Conservation (phyloP, 768 basidiomycete genomes). For the Xerocomus brunneocitrinus region DNA sequence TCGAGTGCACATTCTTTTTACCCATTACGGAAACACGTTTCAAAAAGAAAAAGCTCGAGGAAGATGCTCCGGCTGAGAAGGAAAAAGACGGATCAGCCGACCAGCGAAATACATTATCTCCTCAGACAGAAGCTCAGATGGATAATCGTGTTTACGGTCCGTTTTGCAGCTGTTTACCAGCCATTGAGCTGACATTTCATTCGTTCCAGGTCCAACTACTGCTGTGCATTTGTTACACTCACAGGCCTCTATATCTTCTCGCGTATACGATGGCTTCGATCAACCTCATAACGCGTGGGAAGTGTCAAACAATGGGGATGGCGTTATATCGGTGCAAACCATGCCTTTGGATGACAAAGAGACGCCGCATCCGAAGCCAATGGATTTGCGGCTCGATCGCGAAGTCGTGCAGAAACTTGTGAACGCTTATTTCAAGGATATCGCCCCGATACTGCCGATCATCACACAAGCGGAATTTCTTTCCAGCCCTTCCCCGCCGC, state of each 20-base stretch:
- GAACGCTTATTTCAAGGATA: slow-evolving; percentile 88
- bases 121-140: slow-evolving; percentile 44
- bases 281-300: slow-evolving; percentile 85
- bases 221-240: slow-evolving; percentile 87
- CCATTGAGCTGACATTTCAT: slow-evolving; percentile 28
- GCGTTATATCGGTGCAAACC: slow-evolving; percentile 78
- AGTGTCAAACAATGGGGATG: slow-evolving; percentile 78
- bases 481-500: slow-evolving; percentile 63
- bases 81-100: slow-evolving; percentile 33
- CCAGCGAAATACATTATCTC: slow-evolving; percentile 38
- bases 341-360: slow-evolving; percentile 55
- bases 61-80: slow-evolving; percentile 46
- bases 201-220: slow-evolving; percentile 74
- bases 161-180: slow-evolving; percentile 19
- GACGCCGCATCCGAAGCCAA: slow-evolving; percentile 51
- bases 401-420: slow-evolving; percentile 77
- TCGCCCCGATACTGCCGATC: slow-evolving; percentile 85
- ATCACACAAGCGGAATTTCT: slow-evolving; percentile 88
- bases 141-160: slow-evolving; percentile 65
- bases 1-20: slow-evolving; percentile 96
- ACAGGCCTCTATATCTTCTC: slow-evolving; percentile 78
- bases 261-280: slow-evolving; percentile 84
- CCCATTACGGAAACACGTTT: slow-evolving; percentile 99
- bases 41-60: slow-evolving; percentile 90
- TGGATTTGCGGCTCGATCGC: slow-evolving; percentile 71